A percentile compares a stretch with the other conserved stretches of the same genome.
Conservation (phyloP, 257 asterid genomes). For the Solanum lycopersicoides region DNA sequence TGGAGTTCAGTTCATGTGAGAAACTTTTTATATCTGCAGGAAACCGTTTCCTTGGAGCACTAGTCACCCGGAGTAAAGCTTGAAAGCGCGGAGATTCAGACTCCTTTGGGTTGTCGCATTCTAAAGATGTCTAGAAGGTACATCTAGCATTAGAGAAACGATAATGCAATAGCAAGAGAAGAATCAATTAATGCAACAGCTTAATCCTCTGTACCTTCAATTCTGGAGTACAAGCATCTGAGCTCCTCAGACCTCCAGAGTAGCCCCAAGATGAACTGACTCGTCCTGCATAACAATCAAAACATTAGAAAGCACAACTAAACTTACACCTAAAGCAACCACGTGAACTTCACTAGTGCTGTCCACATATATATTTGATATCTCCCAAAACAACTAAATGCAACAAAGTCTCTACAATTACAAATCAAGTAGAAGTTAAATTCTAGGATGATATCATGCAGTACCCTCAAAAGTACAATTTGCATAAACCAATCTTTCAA, state of each 20-base stretch:
- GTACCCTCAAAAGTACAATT: not conserved
- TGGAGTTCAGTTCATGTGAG: slow-evolving; percentile 92
- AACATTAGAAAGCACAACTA: not conserved
- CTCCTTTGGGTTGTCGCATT: slow-evolving; percentile 93
- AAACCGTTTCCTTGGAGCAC: slow-evolving; percentile 97
- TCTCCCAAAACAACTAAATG: not conserved
- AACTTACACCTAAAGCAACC: slow-evolving; percentile 35
- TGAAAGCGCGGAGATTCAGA: slow-evolving; percentile 98
- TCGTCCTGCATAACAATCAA: slow-evolving; percentile 8
- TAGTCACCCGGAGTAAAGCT: slow-evolving; percentile 96
- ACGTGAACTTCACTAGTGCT: not conserved
- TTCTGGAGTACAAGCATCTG: slow-evolving; percentile 33
- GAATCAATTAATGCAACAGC: not conserved
- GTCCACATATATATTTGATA: not conserved
- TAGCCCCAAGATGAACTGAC: slow-evolving; percentile 23
- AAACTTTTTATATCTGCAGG: slow-evolving; percentile 96
- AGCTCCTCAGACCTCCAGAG: slow-evolving; percentile 27
- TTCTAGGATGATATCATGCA: not conserved
- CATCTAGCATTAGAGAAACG: not conserved
- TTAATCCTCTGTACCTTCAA: slow-evolving; percentile 20
- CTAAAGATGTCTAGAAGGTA: slow-evolving; percentile 57
- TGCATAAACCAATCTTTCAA: not conserved
- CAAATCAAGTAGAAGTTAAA: slow-evolving; percentile 30
- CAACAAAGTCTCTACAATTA: slow-evolving; percentile 37
- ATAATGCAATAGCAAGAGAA: not conserved